Evolutionary conservation across 1,284 basidiomycete genomes (phyloP).

Genomic region (Marasmius sp.): DNA sequence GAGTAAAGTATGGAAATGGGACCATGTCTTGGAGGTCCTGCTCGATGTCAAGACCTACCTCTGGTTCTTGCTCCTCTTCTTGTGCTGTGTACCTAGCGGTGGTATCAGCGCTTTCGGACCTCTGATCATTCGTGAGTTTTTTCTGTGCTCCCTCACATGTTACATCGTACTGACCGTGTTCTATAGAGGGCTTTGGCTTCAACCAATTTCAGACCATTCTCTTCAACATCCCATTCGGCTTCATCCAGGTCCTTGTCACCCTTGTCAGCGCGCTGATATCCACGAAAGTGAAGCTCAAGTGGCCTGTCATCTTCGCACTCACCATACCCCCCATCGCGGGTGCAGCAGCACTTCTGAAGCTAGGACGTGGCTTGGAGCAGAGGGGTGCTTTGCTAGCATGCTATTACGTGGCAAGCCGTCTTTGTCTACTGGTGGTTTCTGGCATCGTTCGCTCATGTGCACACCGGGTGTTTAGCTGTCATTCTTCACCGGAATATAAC

Average conservation of each 20-base stretch:
- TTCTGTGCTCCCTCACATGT: background rate
- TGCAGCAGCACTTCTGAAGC: slow-evolving; percentile 31
- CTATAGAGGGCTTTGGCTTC: slow-evolving; percentile 33
- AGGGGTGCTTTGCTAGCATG: slow-evolving; percentile 36
- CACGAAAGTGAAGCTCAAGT: slow-evolving; percentile 47
- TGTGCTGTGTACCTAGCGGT: slow-evolving; percentile 41
- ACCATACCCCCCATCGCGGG: slow-evolving; percentile 40
- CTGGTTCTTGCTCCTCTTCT: slow-evolving; percentile 41
- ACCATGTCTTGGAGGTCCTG: slow-evolving; percentile 41
- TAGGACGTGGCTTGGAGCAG: slow-evolving; percentile 31
- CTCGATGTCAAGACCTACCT: slow-evolving; percentile 44
- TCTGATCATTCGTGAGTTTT: slow-evolving; percentile 37
- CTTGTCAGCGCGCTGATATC: slow-evolving; percentile 40
- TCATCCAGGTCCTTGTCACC: slow-evolving; percentile 43
- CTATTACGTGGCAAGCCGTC: slow-evolving; percentile 42
- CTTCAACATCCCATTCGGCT: slow-evolving; percentile 49
- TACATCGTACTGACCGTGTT: background rate
- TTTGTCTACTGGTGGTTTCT: slow-evolving; percentile 28
- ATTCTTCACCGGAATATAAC: slow-evolving; percentile 18
- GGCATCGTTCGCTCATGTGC: background rate
- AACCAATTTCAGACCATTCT: slow-evolving; percentile 42
- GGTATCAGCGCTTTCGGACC: slow-evolving; percentile 43
- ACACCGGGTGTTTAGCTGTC: background rate
- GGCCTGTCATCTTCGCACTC: slow-evolving; percentile 44
- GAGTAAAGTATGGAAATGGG: slow-evolving; percentile 45